Evolutionary conservation across 2,329 filamentous ascomycete genomes (phyloP), one percentile per base, ranked within the genome.

Genomic region (Fusarium domesticum): DNA sequence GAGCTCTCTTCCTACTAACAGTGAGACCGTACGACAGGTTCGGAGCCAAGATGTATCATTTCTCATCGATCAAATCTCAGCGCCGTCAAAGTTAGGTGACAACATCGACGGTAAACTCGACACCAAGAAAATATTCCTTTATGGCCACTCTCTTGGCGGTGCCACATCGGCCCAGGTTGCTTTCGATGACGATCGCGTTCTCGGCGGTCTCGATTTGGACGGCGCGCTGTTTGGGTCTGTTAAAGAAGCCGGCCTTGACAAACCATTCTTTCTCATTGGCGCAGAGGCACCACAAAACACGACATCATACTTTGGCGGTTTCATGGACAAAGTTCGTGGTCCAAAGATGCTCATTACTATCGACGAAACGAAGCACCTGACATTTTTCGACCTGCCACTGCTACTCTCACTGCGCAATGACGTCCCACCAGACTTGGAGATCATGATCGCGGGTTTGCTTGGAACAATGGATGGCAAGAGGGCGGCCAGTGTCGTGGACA

Each of bases 111-210:
- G 59, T 6, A 43, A 44, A 6, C 37, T 66, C 12, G 53, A 69
- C n/a, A 43, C 50, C 6, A 40, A 52, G 1, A 58, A 54, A 6
- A 55, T 68, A 4, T 59, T 65, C 1, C 61, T 68, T 5, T 67
- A 67, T 4, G 71, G 72, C 0, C 68, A 71, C 37, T 72, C 69
- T 0, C 54, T 70, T 4, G 69, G 69, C 1, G 69, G 68, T 0
- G 65, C 70, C 2, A 61, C 66, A 1, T 57, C 70, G 0, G 67
- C 67, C 0, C 56, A 58, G 1, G 62, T 64, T 1, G 52, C 65
- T 38, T 35, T 62, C 3, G 40, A 43, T 3, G 67, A 72, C 35
- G 42, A 43, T 1, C 51, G 66, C 3, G 60, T 74, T 42, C 43
- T 50, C 0, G 70, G 61, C 0, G 72, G 70, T 4, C 50, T 72